Evolutionary conservation across 148 eudicot genomes (phyloP), one percentile per base, ranked within the genome.

Genomic region (Rhododendron mucronatum): DNA sequence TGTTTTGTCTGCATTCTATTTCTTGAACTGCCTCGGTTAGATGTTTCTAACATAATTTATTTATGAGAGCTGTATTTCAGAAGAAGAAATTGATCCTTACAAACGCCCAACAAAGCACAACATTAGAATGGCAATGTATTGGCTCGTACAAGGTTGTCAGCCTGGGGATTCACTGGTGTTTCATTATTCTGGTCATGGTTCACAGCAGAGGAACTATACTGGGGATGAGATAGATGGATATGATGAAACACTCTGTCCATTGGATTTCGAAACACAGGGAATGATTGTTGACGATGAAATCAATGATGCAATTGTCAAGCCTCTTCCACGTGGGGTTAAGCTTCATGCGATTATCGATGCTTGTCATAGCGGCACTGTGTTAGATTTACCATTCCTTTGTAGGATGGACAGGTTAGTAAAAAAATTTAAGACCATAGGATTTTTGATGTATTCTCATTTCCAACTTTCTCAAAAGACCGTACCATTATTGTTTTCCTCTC

Each of bases 101-200:
- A 87, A 76, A 67, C 86, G 78, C n/a, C 94, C 94, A 33, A 92
- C 94, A 4, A 92, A 91, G 65, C 91, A 91, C 81, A 92, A 90
- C 89, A 89, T 92, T 5, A 88, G 93, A 55, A 91, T 91, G 94
- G 94, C 94, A 30, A 39, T 92, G 83, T 88, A 48, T 83, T 92
- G 94, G 94, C 93, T 92, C 28, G 89, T 92, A 83, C 85, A 84
- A 85, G 94, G 93, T 84, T 91, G 94, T 89, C 93, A 90, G 69
- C 92, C 93, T 47, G 94, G 94, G 44, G 94, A 92, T 77, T 92
- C 94, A 23, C 86, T 92, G 63, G 86, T 92, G 87, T 90, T 92
- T 45, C 94, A 92, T 88, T 92, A 87, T 85, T 91, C 94, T 71
- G 94, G 94, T 81, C 94, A 92, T 85, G 94, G 94, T 65, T 92